phyloP scores from a whole-genome alignment of 108 stramenopile genomes.

The Nitzschia sp. region DNA sequence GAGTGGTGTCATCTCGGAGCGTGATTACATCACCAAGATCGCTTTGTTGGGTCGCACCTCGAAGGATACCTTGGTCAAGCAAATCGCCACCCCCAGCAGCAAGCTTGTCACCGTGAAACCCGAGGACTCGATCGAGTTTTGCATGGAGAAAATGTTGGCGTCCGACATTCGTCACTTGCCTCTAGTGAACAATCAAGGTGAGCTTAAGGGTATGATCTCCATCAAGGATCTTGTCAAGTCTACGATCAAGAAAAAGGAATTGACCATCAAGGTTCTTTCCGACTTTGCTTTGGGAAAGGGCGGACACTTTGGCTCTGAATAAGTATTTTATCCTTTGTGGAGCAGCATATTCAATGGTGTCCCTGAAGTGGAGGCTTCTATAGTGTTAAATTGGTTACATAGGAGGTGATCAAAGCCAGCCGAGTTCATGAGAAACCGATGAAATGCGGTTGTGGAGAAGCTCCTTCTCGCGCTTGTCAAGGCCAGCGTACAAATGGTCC shows the following conservation, averaged over 20 bases:
- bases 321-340: too few species aligned
- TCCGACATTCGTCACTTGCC: slow-evolving; percentile 92
- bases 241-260: slow-evolving; percentile 73
- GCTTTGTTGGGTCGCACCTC: slow-evolving; percentile 78
- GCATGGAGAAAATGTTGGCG: slow-evolving; percentile 93
- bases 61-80: slow-evolving; percentile 76
- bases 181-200: slow-evolving; percentile 71
- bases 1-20: slow-evolving; percentile 88
- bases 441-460: slow-evolving; percentile 20
- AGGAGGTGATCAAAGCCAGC: slow-evolving; percentile 25
- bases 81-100: slow-evolving; percentile 83
- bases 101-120: slow-evolving; percentile 85
- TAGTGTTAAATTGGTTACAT: neutral
- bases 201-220: slow-evolving; percentile 79
- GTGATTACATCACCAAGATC: slow-evolving; percentile 91
- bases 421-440: slow-evolving; percentile 11
- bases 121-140: slow-evolving; percentile 78
- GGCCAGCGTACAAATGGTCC: neutral
- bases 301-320: slow-evolving; percentile 70
- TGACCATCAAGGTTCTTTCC: slow-evolving; percentile 73
- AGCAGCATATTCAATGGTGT: neutral
- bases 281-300: slow-evolving; percentile 86
- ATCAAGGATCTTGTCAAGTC: slow-evolving; percentile 87
- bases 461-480: slow-evolving; percentile 11
- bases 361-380: neutral